A percentile compares a stretch with the other conserved stretches of the same genome.
phyloP scores from a whole-genome alignment of 2,329 filamentous ascomycete species.

The Aspergillus fructus region DNA sequence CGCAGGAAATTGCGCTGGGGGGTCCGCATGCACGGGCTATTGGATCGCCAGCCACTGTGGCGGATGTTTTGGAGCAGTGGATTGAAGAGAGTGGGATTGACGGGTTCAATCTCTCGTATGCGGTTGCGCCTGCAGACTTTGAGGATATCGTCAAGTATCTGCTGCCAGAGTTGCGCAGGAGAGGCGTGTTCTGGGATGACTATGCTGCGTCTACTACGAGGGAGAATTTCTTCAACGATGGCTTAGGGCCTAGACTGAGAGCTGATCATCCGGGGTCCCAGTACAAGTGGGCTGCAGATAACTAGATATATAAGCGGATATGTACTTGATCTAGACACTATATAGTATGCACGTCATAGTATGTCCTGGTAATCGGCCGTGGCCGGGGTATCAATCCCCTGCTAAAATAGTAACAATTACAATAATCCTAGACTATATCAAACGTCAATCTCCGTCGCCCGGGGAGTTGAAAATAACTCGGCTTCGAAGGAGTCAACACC shows the following conservation, averaged over 20 bases:
- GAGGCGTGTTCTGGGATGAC: constrained; percentile 38
- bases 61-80: constrained; percentile 29
- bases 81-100: constrained; percentile 23
- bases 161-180: constrained; percentile 23
- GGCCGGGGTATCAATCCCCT: neutral
- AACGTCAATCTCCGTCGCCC: neutral
- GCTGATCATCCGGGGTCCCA: constrained; percentile 3
- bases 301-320: neutral
- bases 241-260: neutral
- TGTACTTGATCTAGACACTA: neutral
- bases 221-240: constrained; percentile 10
- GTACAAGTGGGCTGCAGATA: neutral
- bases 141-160: constrained; percentile 26
- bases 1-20: constrained; percentile 23
- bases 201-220: constrained; percentile 25
- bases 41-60: constrained; percentile 20
- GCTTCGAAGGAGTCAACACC: constrained; percentile 35
- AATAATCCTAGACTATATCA: neutral
- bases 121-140: constrained; percentile 23
- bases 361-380: neutral
- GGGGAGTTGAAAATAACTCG: constrained; percentile 21
- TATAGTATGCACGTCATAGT: neutral
- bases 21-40: constrained; percentile 6
- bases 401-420: neutral
- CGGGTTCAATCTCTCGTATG: constrained; percentile 27